Evolutionary conservation across 345 rosid genomes (phyloP).

Genomic region (Melaleuca alternifolia): DNA sequence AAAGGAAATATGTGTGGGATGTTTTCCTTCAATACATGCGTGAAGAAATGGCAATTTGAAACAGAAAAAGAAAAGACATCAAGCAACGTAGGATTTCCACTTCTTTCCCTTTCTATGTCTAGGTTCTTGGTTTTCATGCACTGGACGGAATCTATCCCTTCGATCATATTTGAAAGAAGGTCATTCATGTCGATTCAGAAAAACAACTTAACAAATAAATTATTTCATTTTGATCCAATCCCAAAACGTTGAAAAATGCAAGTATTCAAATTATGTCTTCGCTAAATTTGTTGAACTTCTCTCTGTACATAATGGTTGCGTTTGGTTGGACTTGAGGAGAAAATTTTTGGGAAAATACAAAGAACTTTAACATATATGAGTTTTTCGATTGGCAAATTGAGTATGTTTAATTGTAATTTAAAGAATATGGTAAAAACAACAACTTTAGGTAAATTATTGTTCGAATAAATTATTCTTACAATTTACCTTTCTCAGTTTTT

Average conservation of each 20-base stretch:
- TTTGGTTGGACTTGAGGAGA: no score
- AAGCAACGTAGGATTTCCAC: neutral
- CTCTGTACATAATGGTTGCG: neutral
- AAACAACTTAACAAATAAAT: neutral
- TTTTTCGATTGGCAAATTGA: no score
- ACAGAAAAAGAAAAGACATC: neutral
- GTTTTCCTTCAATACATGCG: neutral
- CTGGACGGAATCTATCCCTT: neutral
- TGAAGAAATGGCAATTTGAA: neutral
- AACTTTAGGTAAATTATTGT: no score
- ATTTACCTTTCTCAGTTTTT: no score
- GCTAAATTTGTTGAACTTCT: neutral
- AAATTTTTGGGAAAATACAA: no score
- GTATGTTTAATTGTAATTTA: no score
- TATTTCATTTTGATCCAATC: neutral
- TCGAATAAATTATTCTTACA: no score
- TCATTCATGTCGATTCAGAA: neutral
- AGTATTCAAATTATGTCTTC: no score
- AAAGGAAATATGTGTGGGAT: neutral
- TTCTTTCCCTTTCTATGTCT: neutral
- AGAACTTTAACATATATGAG: no score
- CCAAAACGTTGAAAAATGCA: no score
- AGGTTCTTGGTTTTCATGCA: neutral
- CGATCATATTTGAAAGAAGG: neutral
- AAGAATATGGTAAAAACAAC: no score